Evolutionary conservation across 805 yeast genomes (phyloP), one percentile per base, ranked within the genome.

Genomic region (Spathaspora passalidarum): DNA sequence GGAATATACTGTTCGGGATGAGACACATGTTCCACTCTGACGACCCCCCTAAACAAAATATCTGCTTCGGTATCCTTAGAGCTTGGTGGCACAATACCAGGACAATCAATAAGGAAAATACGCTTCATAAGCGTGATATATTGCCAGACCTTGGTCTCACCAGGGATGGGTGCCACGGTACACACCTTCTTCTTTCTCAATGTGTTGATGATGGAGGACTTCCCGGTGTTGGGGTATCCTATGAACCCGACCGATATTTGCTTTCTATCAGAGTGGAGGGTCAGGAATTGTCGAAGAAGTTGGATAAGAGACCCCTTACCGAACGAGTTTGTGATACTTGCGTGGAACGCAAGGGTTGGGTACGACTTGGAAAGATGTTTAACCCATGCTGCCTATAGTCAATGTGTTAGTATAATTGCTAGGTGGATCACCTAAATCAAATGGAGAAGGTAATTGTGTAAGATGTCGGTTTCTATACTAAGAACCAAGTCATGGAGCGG

Each of bases 81-180:
- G 14, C 95, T 86, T 21, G 99, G 99, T 8, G 99, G 99, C 17
- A 92, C 99, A 61, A 92, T 92, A 69, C 99, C 99, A 2, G 99
- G 99, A 75, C 99, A 94, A 70, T 92, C 99, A 59, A 92, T 94
- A 58, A 92, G 73, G 69, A 91, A 92, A 43, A 92, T 92, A 54
- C 92, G 80, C 76, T 92, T 92, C 97, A 94, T 92, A 57, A 92
- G 75, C 3, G 99, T 91, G 59, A 92, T 91, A 72, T 92, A 92
- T 74, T 92, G 99, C 99, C 99, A 92, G 38, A 92, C 97, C 68
- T 92, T 92, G 29, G 99, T 92, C 65, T 92, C 99, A 65, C 99
- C 99, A 23, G 99, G 99, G 58, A 92, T 90, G 40, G 99, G 99
- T 1, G 99, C 99, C 40, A 92, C 98, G 38, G 79, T 84, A 72